Percentiles rank a stretch among this genome's conserved stretches.
Conservation (phyloP, 2,329 filamentous ascomycete species). For the Cordyceps cicadae region DNA sequence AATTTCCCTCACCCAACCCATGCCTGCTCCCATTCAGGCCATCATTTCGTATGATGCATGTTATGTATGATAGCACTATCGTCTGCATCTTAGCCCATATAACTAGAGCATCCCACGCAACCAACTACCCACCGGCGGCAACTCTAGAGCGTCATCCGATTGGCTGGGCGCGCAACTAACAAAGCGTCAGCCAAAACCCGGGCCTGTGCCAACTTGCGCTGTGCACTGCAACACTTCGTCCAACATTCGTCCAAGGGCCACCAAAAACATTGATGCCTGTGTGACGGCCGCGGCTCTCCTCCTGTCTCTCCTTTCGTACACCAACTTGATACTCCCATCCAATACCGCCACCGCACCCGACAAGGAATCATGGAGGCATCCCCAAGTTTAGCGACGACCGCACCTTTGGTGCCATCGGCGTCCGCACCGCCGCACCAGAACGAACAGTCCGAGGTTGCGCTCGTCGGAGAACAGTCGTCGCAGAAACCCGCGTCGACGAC, state of each 20-base stretch:
- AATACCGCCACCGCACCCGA: background rate
- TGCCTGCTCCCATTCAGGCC: background rate
- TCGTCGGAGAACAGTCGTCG: constrained; percentile 14
- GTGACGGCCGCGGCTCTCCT: constrained; percentile 3
- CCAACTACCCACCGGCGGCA: background rate
- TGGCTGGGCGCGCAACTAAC: background rate
- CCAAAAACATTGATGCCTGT: constrained; percentile 4
- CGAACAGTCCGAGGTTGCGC: constrained; percentile 10
- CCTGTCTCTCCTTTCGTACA: background rate
- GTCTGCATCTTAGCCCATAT: background rate
- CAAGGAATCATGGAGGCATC: background rate
- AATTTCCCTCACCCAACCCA: background rate
- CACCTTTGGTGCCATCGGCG: background rate
- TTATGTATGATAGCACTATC: background rate
- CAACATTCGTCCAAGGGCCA: background rate
- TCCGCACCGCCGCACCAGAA: background rate
- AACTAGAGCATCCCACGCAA: background rate
- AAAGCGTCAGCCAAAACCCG: background rate
- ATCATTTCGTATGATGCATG: background rate
- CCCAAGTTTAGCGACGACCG: background rate
- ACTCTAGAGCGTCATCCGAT: background rate
- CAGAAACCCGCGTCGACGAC: background rate
- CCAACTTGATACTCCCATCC: background rate
- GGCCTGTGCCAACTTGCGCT: background rate
- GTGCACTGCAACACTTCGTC: background rate